phyloP scores from a whole-genome alignment of 176 grass and related monocot genomes.

The Aegilops speltoides region DNA sequence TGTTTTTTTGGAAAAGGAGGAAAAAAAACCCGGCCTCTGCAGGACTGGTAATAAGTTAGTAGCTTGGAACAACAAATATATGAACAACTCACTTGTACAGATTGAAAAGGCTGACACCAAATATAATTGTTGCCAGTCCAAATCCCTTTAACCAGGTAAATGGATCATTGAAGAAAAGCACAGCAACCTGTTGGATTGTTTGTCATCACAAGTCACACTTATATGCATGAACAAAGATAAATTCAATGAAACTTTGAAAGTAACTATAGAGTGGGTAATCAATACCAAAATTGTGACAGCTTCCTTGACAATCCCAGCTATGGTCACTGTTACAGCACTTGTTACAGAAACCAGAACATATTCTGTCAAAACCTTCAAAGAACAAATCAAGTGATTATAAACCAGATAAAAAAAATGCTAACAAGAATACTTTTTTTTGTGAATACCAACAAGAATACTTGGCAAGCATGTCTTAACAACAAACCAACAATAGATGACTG shows the following conservation, averaged over 20 bases:
- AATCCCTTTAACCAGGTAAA: conserved; percentile 97
- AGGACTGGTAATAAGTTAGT: not conserved
- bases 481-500: conserved; percentile 4
- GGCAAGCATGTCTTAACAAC: not conserved
- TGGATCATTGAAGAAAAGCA: conserved; percentile 84
- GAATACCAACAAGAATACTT: not conserved
- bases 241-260: not conserved
- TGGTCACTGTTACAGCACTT: conserved; percentile 92
- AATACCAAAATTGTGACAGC: conserved; percentile 94
- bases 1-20: too few relatives aligned
- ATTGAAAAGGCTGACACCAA: conserved; percentile 90
- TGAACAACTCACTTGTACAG: conserved; percentile 86
- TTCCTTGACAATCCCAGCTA: conserved; percentile 94
- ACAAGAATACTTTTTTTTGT: not conserved
- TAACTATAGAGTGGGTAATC: not conserved
- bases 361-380: conserved; percentile 91
- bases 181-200: conserved; percentile 71
- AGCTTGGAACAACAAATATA: not conserved
- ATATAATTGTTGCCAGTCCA: conserved; percentile 70
- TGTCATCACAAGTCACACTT: not conserved
- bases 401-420: not conserved
- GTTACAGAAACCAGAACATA: conserved; percentile 93
- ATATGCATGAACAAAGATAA: conserved; percentile 18
- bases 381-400: not conserved
- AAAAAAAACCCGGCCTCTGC: too few relatives aligned